A percentile compares a stretch with the other conserved stretches of the same genome.
Evolutionary conservation across 768 basidiomycete genomes (phyloP).

Genomic region (Macrolepiota albuminosa): DNA sequence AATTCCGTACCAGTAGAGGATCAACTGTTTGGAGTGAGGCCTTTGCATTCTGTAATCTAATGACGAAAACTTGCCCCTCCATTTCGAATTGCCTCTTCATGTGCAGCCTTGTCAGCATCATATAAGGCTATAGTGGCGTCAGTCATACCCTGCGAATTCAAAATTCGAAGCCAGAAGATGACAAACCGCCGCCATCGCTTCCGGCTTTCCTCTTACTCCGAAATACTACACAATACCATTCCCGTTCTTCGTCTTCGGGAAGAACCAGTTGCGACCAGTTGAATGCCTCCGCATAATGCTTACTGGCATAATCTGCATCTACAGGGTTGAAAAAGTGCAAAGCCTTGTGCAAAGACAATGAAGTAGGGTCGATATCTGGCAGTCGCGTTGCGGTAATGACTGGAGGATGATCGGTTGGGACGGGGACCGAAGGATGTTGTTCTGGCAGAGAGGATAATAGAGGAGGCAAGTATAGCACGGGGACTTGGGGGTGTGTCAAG

Average conservation of each 20-base stretch:
- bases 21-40: conserved; percentile 39
- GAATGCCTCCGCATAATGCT: conserved; percentile 73
- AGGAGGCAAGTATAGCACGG: conserved; percentile 80
- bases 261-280: conserved; percentile 78
- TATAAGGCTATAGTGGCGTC: conserved; percentile 56
- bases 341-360: conserved; percentile 81
- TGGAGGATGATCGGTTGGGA: conserved; percentile 33
- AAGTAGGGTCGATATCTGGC: conserved; percentile 82
- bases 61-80: conserved; percentile 59
- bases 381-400: conserved; percentile 68
- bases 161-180: background rate
- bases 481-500: conserved; percentile 30
- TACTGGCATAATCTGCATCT: conserved; percentile 53
- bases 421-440: conserved; percentile 23
- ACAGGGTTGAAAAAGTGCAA: conserved; percentile 71
- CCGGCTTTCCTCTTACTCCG: conserved; percentile 69
- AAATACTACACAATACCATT: conserved; percentile 94
- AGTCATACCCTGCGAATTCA: background rate
- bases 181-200: conserved; percentile 62
- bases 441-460: conserved; percentile 72
- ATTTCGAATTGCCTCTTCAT: conserved; percentile 88
- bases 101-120: conserved; percentile 80
- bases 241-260: conserved; percentile 66
- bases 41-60: background rate
- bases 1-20: conserved; percentile 93